Evolutionary conservation across 176 grass and related monocot genomes (phyloP).

Genomic region (Puccinellia tenuiflora): DNA sequence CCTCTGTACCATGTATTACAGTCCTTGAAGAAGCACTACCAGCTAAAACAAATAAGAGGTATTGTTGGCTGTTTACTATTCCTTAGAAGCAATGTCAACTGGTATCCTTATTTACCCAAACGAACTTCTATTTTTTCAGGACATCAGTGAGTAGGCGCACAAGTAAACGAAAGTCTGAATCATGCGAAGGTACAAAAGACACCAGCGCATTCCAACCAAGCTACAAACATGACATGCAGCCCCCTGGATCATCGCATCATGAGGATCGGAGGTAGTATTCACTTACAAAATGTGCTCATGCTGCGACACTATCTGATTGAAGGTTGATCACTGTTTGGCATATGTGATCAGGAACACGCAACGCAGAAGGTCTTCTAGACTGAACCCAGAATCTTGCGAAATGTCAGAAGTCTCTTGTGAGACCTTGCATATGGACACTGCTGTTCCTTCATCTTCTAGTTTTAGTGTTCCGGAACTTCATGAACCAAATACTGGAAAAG

Average conservation of each 20-base stretch:
- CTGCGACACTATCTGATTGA: conserved; percentile 5
- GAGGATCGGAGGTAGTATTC: conserved; percentile 32
- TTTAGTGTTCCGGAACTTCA: conserved; percentile 2
- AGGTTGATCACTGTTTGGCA: conserved; percentile 2
- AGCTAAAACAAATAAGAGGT: conserved; percentile 31
- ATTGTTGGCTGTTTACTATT: background rate
- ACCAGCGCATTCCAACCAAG: background rate
- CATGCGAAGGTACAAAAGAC: conserved; percentile 22
- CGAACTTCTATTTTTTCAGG: conserved; percentile 12
- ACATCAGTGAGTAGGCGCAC: background rate
- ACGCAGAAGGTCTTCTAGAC: conserved; percentile 37
- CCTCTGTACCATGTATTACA: background rate
- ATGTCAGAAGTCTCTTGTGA: background rate
- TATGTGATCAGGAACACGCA: conserved; percentile 15
- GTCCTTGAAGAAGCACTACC: background rate
- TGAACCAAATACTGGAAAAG: conserved; percentile 3
- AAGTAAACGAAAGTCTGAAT: conserved; percentile 27
- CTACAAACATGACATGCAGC: background rate
- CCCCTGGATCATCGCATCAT: background rate
- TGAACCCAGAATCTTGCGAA: conserved; percentile 30
- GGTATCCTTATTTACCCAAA: background rate
- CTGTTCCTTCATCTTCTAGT: conserved; percentile 7
- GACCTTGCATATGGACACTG: background rate
- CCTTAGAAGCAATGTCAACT: background rate
- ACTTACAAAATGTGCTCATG: background rate